Conservation (phyloP, 2,329 filamentous ascomycete genomes). For the Xylaria sp. region DNA sequence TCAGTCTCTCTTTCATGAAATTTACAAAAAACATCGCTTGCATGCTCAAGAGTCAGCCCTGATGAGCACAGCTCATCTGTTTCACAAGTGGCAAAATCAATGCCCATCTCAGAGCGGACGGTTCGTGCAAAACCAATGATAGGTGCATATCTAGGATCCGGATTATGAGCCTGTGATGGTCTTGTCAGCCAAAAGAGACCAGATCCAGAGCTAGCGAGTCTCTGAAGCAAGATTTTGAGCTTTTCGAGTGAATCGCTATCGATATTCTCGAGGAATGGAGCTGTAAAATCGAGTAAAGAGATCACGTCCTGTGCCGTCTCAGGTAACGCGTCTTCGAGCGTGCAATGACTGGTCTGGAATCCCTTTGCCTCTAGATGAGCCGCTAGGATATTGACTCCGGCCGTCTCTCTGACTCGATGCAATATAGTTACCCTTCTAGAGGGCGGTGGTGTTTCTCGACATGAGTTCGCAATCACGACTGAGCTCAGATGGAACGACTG, state of each 20-base stretch:
- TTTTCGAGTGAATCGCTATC: neutral
- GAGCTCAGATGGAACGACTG: too few relatives aligned
- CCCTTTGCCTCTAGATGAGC: neutral
- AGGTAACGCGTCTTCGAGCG: neutral
- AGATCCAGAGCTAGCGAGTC: neutral
- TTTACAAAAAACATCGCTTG: neutral
- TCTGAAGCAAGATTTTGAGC: neutral
- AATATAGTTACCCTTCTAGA: too few relatives aligned
- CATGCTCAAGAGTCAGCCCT: too few relatives aligned
- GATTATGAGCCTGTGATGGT: neutral
- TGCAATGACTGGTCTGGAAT: neutral
- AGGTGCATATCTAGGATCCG: constrained; percentile 6
- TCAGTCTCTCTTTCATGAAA: neutral
- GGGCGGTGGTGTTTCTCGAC: too few relatives aligned
- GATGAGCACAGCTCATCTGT: constrained; percentile 6
- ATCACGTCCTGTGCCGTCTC: neutral
- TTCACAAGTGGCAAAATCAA: constrained; percentile 31
- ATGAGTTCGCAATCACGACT: neutral
- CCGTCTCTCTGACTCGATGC: too few relatives aligned
- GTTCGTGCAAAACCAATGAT: constrained; percentile 34
- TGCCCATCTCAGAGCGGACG: constrained; percentile 48
- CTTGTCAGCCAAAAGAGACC: constrained; percentile 18
- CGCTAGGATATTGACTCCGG: too few relatives aligned
- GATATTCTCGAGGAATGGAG: constrained; percentile 13
- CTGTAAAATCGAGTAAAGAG: neutral